Conservation (phyloP, 768 basidiomycete genomes). For the Lactarius evosmus region DNA sequence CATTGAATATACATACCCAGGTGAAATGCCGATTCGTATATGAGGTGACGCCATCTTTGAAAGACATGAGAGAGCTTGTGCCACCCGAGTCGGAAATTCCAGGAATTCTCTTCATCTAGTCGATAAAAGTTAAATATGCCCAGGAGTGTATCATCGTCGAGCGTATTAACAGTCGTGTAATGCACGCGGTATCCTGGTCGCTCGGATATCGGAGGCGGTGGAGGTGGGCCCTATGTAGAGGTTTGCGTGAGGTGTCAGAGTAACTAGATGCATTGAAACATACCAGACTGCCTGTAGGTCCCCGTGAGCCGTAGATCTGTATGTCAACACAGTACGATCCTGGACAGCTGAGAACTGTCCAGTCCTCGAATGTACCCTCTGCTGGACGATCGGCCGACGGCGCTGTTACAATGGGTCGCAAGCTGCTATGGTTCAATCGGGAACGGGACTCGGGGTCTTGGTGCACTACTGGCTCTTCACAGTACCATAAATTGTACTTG, state of each 20-base stretch:
- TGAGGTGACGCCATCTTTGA: not conserved
- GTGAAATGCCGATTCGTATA: not conserved
- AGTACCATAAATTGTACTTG: not conserved
- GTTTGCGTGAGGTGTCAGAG: no score
- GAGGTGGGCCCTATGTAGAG: no score
- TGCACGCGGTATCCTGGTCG: no score
- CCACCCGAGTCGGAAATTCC: not conserved
- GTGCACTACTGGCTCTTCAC: not conserved
- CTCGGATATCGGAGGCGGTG: no score
- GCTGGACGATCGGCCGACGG: not conserved
- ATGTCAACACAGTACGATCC: no score
- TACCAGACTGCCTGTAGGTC: no score
- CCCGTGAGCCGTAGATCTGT: no score
- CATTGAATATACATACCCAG: not conserved
- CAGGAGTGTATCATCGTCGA: not conserved
- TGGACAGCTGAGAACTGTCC: not conserved
- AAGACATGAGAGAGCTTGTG: not conserved
- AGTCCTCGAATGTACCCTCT: not conserved
- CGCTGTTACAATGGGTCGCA: not conserved
- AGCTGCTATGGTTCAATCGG: not conserved
- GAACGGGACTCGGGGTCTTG: not conserved
- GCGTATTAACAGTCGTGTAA: no score
- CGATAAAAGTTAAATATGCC: not conserved
- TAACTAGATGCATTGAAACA: no score
- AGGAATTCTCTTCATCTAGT: not conserved